phyloP scores from a whole-genome alignment of 768 basidiomycete genomes.

The Boletus fagicola region DNA sequence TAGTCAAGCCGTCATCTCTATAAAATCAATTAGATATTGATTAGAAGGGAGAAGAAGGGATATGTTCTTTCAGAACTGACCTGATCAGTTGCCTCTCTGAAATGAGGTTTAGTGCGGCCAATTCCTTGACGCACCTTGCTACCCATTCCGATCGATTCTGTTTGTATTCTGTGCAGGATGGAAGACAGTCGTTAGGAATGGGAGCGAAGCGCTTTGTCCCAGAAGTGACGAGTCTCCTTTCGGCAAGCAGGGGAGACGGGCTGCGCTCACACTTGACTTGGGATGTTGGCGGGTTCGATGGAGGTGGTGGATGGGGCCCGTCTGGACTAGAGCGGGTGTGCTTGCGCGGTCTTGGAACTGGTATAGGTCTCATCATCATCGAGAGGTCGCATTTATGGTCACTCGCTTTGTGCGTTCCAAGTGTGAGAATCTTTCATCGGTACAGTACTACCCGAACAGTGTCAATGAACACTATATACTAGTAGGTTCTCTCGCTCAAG shows the following conservation, averaged over 20 bases:
- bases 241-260: conserved; percentile 9
- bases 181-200: conserved; percentile 27
- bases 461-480: too few species aligned
- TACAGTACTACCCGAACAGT: too few species aligned
- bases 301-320: neutral
- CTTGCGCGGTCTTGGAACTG: conserved; percentile 13
- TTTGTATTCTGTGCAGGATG: conserved; percentile 16
- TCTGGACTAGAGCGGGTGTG: conserved; percentile 7
- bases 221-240: conserved; percentile 23
- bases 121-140: conserved; percentile 16
- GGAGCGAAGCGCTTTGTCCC: conserved; percentile 31
- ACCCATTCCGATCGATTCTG: conserved; percentile 26
- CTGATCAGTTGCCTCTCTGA: conserved; percentile 28
- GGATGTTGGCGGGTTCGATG: neutral
- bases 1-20: conserved; percentile 31
- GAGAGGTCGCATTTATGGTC: neutral
- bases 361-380: conserved; percentile 1
- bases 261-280: conserved; percentile 24
- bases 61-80: conserved; percentile 15
- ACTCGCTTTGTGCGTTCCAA: neutral
- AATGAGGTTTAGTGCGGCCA: conserved; percentile 21
- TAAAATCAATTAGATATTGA: neutral
- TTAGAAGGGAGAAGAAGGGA: neutral
- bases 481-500: neutral
- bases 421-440: conserved; percentile 1